phyloP scores from a whole-genome alignment of 1,284 basidiomycete genomes.

The Melampsora americana region DNA sequence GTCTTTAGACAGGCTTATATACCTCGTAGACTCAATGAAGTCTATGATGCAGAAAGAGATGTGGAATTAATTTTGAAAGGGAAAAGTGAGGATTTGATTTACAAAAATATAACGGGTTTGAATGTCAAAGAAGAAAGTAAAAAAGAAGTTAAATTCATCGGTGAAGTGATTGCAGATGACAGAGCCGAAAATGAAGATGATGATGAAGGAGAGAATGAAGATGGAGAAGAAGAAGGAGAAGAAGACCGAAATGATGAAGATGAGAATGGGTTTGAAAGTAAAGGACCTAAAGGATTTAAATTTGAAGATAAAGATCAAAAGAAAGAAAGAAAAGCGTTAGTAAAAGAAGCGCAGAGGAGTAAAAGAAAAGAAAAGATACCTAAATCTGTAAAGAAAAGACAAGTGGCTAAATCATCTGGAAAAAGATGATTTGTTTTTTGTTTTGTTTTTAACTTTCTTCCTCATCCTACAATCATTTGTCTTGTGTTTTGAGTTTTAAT shows the following conservation, averaged over 20 bases:
- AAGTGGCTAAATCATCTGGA: constrained; percentile 62
- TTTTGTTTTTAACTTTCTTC: too few relatives aligned
- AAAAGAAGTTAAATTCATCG: constrained; percentile 2
- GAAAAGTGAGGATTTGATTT: constrained; percentile 71
- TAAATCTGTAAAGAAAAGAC: constrained; percentile 83
- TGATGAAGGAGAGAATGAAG: too few relatives aligned
- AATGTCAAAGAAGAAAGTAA: constrained; percentile 46
- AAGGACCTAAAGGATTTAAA: constrained; percentile 29
- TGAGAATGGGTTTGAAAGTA: constrained; percentile 2
- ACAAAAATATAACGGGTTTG: constrained; percentile 76
- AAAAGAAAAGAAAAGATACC: constrained; percentile 87
- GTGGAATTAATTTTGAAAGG: constrained; percentile 70
- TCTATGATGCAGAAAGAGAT: constrained; percentile 87
- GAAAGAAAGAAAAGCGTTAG: constrained; percentile 83
- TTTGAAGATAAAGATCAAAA: constrained; percentile 33
- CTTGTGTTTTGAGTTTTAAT: too few relatives aligned
- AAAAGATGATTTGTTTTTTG: constrained; percentile 47
- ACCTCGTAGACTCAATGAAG: constrained; percentile 83
- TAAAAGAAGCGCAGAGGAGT: constrained; percentile 80
- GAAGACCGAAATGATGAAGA: constrained; percentile 46
- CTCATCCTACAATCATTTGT: too few relatives aligned
- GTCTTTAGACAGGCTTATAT: constrained; percentile 87
- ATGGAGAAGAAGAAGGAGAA: constrained; percentile 34
- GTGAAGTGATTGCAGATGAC: constrained; percentile 24
- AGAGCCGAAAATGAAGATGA: background rate